Percentiles rank a stretch among this genome's conserved stretches.
Conservation (phyloP, 495 filamentous ascomycete genomes). For the Articulospora tetracladia region DNA sequence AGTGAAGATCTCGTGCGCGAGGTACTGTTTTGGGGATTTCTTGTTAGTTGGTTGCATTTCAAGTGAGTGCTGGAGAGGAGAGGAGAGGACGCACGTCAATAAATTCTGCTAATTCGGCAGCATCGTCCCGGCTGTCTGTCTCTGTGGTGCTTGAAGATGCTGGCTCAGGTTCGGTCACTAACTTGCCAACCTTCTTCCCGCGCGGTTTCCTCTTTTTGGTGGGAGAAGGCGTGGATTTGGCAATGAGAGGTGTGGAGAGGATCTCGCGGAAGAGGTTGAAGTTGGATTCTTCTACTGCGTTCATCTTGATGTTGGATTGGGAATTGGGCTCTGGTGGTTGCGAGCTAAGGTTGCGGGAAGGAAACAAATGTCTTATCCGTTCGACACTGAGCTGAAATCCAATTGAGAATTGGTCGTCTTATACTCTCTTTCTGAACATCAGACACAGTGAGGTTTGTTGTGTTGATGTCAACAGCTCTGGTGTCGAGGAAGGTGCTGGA, state of each 20-base stretch:
- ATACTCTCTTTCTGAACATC: no score
- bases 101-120: slow-evolving; percentile 72
- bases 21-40: slow-evolving; percentile 50
- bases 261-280: slow-evolving; percentile 70
- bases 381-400: no score
- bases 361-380: no score
- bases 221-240: slow-evolving; percentile 42
- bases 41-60: not conserved
- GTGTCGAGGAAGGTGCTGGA: not conserved
- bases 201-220: slow-evolving; percentile 37
- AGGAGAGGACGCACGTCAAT: slow-evolving; percentile 30
- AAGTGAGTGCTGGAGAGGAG: not conserved
- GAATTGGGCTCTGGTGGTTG: no score
- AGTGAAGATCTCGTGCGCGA: slow-evolving; percentile 64
- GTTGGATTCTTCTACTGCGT: slow-evolving; percentile 40
- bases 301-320: slow-evolving; percentile 9
- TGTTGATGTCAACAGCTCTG: no score
- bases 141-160: slow-evolving; percentile 3
- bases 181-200: slow-evolving; percentile 34
- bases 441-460: no score
- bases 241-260: slow-evolving; percentile 40
- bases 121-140: slow-evolving; percentile 33
- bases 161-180: slow-evolving; percentile 17
- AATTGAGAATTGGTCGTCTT: no score
- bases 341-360: no score